phyloP scores from a whole-genome alignment of 768 basidiomycete species.

The Clitopilus passeckerianus region DNA sequence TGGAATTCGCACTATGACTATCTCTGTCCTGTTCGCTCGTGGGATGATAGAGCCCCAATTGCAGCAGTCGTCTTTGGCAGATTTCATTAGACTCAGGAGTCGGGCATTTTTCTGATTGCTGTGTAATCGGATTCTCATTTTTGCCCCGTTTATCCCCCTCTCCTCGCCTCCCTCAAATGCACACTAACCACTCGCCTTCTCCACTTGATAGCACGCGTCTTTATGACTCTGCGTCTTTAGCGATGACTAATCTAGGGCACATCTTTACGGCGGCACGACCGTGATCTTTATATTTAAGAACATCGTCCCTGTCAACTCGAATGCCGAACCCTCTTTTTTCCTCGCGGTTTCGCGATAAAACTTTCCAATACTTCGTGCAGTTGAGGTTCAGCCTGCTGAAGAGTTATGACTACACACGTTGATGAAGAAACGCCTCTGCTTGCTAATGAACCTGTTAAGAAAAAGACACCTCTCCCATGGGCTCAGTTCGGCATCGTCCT shows the following conservation, averaged over 20 bases:
- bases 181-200: neutral
- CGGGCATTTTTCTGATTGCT: neutral
- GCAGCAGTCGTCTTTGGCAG: neutral
- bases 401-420: slow-evolving; percentile 10
- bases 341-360: neutral
- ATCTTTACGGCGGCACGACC: neutral
- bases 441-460: slow-evolving; percentile 27
- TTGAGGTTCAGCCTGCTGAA: neutral
- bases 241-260: neutral
- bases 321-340: neutral
- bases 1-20: neutral
- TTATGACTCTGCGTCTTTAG: neutral
- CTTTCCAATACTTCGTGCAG: neutral
- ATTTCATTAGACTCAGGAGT: neutral
- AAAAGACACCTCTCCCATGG: slow-evolving; percentile 59
- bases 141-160: neutral
- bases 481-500: slow-evolving; percentile 66
- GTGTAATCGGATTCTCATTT: neutral
- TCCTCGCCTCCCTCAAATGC: neutral
- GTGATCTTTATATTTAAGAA: neutral
- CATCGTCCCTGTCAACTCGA: neutral
- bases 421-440: slow-evolving; percentile 68
- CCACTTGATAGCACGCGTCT: neutral
- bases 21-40: neutral
- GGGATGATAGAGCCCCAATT: neutral